phyloP scores from a whole-genome alignment of 768 basidiomycete genomes.

The Russula griseocarnosa region DNA sequence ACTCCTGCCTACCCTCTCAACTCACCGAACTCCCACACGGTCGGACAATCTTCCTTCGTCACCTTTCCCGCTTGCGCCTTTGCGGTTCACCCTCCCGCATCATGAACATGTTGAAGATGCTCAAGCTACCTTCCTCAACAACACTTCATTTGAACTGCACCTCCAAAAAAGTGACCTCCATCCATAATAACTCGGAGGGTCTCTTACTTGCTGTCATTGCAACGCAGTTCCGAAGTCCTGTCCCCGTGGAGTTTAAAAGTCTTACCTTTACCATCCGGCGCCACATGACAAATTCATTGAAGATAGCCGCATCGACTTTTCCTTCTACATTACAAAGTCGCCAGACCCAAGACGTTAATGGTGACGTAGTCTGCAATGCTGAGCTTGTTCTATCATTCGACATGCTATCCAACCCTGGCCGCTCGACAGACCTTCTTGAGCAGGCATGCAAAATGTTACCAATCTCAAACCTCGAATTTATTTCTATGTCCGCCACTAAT shows the following conservation, averaged over 20 bases:
- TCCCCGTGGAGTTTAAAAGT: constrained; percentile 1
- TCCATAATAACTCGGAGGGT: too few relatives aligned
- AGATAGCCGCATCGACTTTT: not conserved
- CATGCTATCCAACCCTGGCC: not conserved
- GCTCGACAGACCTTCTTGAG: not conserved
- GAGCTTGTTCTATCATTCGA: constrained; percentile 8
- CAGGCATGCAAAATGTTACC: constrained; percentile 1
- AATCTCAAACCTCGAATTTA: constrained; percentile 5
- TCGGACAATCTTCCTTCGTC: constrained; percentile 5
- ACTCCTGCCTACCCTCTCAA: constrained; percentile 1
- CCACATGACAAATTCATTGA: not conserved
- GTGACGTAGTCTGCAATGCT: not conserved
- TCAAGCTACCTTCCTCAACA: constrained; percentile 3
- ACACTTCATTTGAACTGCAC: constrained; percentile 5
- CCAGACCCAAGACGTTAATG: not conserved
- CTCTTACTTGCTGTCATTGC: constrained; percentile 10
- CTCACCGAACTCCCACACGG: not conserved
- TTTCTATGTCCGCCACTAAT: constrained; percentile 2
- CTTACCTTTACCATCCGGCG: not conserved
- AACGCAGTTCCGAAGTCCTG: not conserved
- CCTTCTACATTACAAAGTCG: not conserved
- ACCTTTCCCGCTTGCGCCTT: constrained; percentile 4
- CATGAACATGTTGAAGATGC: constrained; percentile 1
- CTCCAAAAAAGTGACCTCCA: not conserved
- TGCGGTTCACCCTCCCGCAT: constrained; percentile 7